Base-by-base conservation (phyloP, 2,329 filamentous ascomycete species). In the Trichoderma simmonsii region DNA sequence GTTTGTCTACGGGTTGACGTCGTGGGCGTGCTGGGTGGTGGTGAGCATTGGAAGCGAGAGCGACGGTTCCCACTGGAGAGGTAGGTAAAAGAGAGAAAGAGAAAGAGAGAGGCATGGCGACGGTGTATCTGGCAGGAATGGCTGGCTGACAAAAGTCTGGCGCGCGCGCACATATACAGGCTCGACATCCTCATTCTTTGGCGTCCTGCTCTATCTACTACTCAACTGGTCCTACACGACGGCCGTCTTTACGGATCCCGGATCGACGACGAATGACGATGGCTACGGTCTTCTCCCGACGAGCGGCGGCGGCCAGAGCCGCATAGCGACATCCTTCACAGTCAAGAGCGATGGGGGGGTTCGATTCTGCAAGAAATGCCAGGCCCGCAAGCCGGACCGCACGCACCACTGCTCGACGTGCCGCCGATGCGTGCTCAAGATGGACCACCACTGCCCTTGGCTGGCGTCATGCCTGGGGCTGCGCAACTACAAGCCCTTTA, bases 361-460 rank as follows among this genome's bases (percentile, higher is more conserved):
- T 67, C 90, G 96, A 70, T 98, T 92, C 85, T 99, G 96, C 87
- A 98, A 98, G 84, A 99, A 99, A 84, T 99, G 96, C 82, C 93
- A 97, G 83, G 91, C 91, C 67, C 90, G 93, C 74, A 99, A 99
- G 84, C 96, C 96, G 56, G 96, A 99, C 83, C 93, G 96, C 73
- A 91, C 95, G 36, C 96, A 99, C 82, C 96, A 99, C 85, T 99
- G 96, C 86, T 97, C 94, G 12, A 97, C 94, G 4, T 99, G 96
- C 83, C 90, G 92, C 76, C 92, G 92, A 78, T 99, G 96, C 81
- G 95, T 99, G 30, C 86, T 99, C 81, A 99, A 99, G 86, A 99
- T 99, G 96, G 96, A 99, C 80, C 96, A 99, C 81, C 96, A 99
- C 84, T 99, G 96, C 81, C 96, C 96, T 18, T 99, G 96, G 96